phyloP scores from a whole-genome alignment of 805 yeast species.

The Clavispora phyllophila region DNA sequence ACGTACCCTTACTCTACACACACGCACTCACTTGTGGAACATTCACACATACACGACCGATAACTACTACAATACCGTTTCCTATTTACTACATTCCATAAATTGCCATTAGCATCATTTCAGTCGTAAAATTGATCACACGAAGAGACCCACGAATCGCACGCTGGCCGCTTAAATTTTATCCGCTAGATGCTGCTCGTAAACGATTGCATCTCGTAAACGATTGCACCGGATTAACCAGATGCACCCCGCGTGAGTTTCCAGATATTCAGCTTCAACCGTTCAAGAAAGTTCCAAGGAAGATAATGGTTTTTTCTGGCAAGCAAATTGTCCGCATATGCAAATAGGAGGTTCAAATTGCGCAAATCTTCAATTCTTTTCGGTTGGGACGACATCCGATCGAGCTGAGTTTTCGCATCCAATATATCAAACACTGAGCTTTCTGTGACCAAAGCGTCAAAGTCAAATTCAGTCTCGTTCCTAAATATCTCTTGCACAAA shows the following conservation, averaged over 20 bases:
- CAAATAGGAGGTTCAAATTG: slow-evolving; percentile 58
- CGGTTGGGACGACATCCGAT: slow-evolving; percentile 38
- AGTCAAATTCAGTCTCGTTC: slow-evolving; percentile 11
- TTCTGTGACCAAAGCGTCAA: slow-evolving; percentile 22
- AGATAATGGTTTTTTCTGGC: slow-evolving; percentile 40
- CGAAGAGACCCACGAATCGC: no score
- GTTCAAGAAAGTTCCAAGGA: slow-evolving; percentile 48
- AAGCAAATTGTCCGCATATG: slow-evolving; percentile 47
- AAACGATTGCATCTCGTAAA: neutral
- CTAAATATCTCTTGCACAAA: slow-evolving; percentile 23
- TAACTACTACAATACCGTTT: neutral
- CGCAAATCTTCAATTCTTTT: slow-evolving; percentile 50
- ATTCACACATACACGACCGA: neutral
- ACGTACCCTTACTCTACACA: no score
- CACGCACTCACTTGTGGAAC: no score
- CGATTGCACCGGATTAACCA: neutral
- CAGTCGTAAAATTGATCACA: no score
- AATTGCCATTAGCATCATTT: no score
- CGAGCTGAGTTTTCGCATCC: slow-evolving; percentile 53
- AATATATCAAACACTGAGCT: slow-evolving; percentile 42
- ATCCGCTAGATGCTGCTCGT: neutral
- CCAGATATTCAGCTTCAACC: slow-evolving; percentile 44
- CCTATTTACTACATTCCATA: no score
- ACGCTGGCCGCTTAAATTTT: no score
- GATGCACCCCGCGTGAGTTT: neutral